These are phyloP conservation scores for Tetracladium marchalianum DNA, from an alignment of 495 filamentous ascomycete genomes.

Conservation along the genomic window DNA sequence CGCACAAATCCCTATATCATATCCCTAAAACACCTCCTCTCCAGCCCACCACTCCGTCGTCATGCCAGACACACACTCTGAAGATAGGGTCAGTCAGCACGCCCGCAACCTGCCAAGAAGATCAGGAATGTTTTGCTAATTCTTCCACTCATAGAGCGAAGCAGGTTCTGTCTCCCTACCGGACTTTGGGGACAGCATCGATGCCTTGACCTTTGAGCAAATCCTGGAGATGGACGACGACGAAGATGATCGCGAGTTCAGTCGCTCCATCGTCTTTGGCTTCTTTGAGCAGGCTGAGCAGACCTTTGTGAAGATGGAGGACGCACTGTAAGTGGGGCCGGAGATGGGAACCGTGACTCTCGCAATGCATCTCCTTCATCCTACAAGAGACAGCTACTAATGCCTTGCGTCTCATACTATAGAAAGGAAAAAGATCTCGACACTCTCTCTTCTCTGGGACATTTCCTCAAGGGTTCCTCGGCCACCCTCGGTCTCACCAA, in stretches of 20 bases:
- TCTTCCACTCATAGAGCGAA: slow-evolving; percentile 11
- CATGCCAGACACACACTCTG: slow-evolving; percentile 13
- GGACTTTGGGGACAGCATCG: slow-evolving; percentile 60
- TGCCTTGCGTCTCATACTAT: not conserved
- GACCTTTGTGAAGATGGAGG: slow-evolving; percentile 82
- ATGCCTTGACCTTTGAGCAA: slow-evolving; percentile 74
- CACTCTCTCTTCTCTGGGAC: slow-evolving; percentile 72
- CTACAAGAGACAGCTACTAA: not conserved
- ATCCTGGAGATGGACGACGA: slow-evolving; percentile 49
- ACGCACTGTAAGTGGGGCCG: slow-evolving; percentile 54
- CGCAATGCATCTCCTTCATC: not conserved
- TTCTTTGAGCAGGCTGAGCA: slow-evolving; percentile 88
- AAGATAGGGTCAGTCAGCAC: slow-evolving; percentile 18
- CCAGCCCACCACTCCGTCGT: slow-evolving; percentile 1
- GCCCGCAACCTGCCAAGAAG: not conserved
- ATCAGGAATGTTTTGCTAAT: not conserved
- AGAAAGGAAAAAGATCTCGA: slow-evolving; percentile 57
- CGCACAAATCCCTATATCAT: no score
- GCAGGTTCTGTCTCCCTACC: slow-evolving; percentile 19
- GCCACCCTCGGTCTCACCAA: slow-evolving; percentile 89
- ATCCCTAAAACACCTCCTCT: not conserved
- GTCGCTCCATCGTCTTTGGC: slow-evolving; percentile 73
- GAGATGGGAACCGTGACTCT: no score
- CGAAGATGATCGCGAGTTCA: slow-evolving; percentile 30
- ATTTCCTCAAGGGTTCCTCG: slow-evolving; percentile 97